Percentiles rank a stretch among this genome's conserved stretches.
These are phyloP conservation scores for Singerocomus inundabilis DNA, from an alignment of 1,284 basidiomycete species.

Conservation along the genomic window DNA sequence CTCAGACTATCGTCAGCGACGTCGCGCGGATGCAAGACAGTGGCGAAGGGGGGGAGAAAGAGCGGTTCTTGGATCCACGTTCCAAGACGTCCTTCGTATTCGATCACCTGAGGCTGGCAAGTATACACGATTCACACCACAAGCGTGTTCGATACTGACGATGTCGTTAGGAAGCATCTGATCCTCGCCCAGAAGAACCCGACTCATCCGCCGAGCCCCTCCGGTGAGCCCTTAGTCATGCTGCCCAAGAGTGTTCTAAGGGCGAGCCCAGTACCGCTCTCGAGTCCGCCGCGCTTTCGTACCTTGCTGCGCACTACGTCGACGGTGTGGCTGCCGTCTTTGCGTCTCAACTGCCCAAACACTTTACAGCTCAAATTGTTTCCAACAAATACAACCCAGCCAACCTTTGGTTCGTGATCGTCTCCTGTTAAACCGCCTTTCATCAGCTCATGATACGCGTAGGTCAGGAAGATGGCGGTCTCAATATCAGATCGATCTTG, in stretches of 20 bases:
- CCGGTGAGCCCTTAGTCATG: slow-evolving; percentile 49
- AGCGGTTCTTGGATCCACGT: slow-evolving; percentile 80
- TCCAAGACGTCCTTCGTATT: slow-evolving; percentile 77
- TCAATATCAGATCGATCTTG: slow-evolving; percentile 63
- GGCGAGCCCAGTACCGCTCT: slow-evolving; percentile 57
- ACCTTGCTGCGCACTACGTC: slow-evolving; percentile 75
- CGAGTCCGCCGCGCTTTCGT: slow-evolving; percentile 64
- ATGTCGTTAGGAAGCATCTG: slow-evolving; percentile 65
- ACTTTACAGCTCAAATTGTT: slow-evolving; percentile 78
- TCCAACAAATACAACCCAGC: slow-evolving; percentile 91
- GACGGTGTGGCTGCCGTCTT: slow-evolving; percentile 76
- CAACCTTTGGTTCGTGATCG: slow-evolving; percentile 73
- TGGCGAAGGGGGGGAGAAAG: slow-evolving; percentile 40
- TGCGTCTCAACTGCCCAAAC: slow-evolving; percentile 42
- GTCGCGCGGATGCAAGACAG: slow-evolving; percentile 48
- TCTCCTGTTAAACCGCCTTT: neutral
- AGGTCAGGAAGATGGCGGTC: slow-evolving; percentile 95
- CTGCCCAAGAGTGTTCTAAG: neutral
- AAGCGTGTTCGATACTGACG: slow-evolving; percentile 1
- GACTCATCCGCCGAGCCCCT: slow-evolving; percentile 70
- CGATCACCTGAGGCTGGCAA: slow-evolving; percentile 77
- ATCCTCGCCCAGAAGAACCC: slow-evolving; percentile 61
- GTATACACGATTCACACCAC: neutral
- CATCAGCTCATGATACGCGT: slow-evolving; percentile 5
- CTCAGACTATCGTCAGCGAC: slow-evolving; percentile 75